Evolutionary conservation across 2,329 filamentous ascomycete genomes (phyloP), one percentile per base, ranked within the genome.

Genomic region (Trichoderma simmonsii): DNA sequence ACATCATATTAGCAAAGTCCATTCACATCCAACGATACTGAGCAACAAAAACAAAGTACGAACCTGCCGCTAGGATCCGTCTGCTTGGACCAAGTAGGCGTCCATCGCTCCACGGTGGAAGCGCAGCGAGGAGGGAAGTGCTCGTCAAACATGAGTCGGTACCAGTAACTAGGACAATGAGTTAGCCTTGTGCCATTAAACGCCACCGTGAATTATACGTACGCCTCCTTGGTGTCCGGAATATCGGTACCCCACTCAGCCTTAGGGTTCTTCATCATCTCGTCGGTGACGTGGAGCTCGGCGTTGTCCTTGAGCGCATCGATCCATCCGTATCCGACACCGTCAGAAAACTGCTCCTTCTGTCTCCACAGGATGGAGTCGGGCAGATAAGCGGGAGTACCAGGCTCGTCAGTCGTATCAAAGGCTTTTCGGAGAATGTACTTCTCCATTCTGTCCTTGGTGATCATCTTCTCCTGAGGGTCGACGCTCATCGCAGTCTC

Each of bases 321-420:
- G 80, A 99, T 99, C 96, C 96, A 99, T 75, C 96, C 95, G 85
- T 99, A 99, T 72, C 96, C 96, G 72, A 99, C 96, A 81, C 96
- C 97, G 79, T 99, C 97, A 72, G 92, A 97, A 87, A 99, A 99
- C 85, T 99, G 96, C 86, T 99, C 96, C 90, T 99, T 99, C 85
- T 99, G 97, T 81, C 97, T 89, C 93, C 94, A 99, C 71, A 99
- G 90, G 77, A 99, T 99, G 81, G 95, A 90, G 21, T 97, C 91
- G 8, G 97, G 96, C n/a, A 99, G 90, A 85, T 98, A 99, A 11
- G 96, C 91, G 81, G 92, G 84, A 63, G 87, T 89, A 62, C 87
- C 90, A 18, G 95, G 94, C 83, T 97, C 93, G 79, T 95, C 94
- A 62, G 88, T 89, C 34, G 94, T 97, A 84, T 99, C 96, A 80